These are phyloP conservation scores for Colletotrichum eleusines DNA, from an alignment of 2,329 filamentous ascomycete genomes.

Conservation along the genomic window DNA sequence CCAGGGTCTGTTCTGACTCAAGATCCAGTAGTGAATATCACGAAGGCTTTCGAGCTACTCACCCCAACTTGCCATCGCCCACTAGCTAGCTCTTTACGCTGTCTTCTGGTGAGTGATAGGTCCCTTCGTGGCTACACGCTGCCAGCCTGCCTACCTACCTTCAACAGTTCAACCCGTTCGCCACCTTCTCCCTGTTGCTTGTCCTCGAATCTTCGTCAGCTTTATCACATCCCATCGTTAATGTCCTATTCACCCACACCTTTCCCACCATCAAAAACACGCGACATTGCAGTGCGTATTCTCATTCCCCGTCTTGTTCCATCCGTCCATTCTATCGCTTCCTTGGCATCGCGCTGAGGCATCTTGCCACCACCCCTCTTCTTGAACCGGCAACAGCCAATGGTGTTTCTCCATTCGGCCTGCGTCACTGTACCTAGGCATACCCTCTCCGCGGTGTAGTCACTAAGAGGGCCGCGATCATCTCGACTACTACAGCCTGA, in stretches of 20 bases:
- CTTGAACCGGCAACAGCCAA: constrained; percentile 13
- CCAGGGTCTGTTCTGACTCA: neutral
- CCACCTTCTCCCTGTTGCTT: neutral
- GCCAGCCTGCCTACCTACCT: neutral
- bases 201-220: neutral
- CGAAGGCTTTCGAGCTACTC: constrained; percentile 22
- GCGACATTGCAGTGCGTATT: neutral
- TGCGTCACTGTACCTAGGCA: constrained; percentile 11
- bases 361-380: constrained; percentile 23
- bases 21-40: constrained; percentile 20
- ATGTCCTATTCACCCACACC: neutral
- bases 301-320: neutral
- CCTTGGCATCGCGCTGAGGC: constrained; percentile 10
- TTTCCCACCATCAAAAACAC: neutral
- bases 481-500: constrained; percentile 20
- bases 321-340: neutral
- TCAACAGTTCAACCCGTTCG: constrained; percentile 1
- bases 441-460: constrained; percentile 3
- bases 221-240: neutral
- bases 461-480: constrained; percentile 9
- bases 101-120: constrained; percentile 29
- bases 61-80: constrained; percentile 23
- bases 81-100: constrained; percentile 30
- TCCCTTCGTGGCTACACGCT: constrained; percentile 15
- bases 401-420: neutral